These are phyloP conservation scores for Cryphonectria nitschkei DNA, from an alignment of 2,329 filamentous ascomycete genomes.

Conservation along the genomic window DNA sequence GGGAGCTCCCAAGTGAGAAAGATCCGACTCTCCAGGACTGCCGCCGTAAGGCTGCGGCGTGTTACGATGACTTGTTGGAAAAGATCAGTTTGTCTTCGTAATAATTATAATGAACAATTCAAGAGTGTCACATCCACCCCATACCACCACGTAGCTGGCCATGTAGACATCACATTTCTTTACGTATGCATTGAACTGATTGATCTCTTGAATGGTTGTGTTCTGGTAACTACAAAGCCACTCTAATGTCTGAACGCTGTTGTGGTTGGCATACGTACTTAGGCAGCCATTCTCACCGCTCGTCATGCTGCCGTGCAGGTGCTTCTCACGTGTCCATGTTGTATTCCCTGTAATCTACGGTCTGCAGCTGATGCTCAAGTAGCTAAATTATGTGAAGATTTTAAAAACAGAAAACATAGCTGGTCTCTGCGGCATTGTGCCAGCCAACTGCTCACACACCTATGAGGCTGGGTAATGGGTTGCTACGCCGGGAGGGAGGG, in stretches of 20 bases:
- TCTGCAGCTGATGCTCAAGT: too few relatives aligned
- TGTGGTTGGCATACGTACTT: slow-evolving; percentile 13
- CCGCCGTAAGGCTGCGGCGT: not conserved
- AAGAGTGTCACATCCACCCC: not conserved
- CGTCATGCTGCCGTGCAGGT: not conserved
- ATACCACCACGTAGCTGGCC: slow-evolving; percentile 2
- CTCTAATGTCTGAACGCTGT: slow-evolving; percentile 5
- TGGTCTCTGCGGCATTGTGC: not conserved
- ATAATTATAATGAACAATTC: not conserved
- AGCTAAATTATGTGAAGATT: not conserved
- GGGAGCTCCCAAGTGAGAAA: not conserved
- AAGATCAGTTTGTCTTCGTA: not conserved
- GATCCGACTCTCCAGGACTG: not conserved
- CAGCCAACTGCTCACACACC: not conserved
- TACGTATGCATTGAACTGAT: slow-evolving; percentile 5
- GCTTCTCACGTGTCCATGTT: not conserved
- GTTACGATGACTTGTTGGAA: too few relatives aligned
- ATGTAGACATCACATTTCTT: not conserved
- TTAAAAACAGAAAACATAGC: not conserved
- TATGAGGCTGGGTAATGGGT: not conserved
- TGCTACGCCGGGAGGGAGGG: too few relatives aligned
- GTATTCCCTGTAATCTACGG: not conserved
- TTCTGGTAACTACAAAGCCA: not conserved
- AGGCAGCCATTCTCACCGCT: not conserved
- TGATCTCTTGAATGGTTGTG: not conserved